Percentiles rank a stretch among this genome's conserved stretches.
Evolutionary conservation across 202 grass and related monocot species (phyloP).

Genomic region (Setaria italica): DNA sequence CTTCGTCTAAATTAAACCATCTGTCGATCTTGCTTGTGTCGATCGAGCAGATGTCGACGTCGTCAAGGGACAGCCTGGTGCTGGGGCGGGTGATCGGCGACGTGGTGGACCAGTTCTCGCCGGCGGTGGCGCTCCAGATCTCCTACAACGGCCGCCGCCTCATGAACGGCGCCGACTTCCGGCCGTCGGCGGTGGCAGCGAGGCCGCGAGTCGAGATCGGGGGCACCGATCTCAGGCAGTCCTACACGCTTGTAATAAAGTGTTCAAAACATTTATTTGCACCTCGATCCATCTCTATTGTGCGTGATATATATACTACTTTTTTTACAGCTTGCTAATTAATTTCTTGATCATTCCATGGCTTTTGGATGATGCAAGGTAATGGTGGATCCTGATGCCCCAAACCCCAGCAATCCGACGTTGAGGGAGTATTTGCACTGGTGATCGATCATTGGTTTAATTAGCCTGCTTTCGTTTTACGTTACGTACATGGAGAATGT

Average conservation of each 20-base stretch:
- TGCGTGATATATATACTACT: too few species aligned
- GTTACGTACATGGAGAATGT: not conserved
- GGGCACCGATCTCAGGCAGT: slow-evolving; percentile 52
- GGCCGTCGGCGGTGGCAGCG: slow-evolving; percentile 52
- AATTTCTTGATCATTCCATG: not conserved
- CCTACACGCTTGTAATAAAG: slow-evolving; percentile 58
- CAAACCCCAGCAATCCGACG: slow-evolving; percentile 68
- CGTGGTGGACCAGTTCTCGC: slow-evolving; percentile 58
- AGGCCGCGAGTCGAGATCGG: slow-evolving; percentile 64
- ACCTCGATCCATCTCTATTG: not conserved
- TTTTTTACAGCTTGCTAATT: not conserved
- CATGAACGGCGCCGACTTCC: slow-evolving; percentile 49
- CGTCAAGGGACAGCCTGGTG: slow-evolving; percentile 49
- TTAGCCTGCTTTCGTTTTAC: not conserved
- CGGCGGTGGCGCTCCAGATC: slow-evolving; percentile 46
- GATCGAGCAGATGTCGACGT: not conserved
- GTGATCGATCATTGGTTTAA: slow-evolving; percentile 30
- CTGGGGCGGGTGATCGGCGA: slow-evolving; percentile 63
- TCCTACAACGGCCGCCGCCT: slow-evolving; percentile 51
- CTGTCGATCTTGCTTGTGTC: not conserved
- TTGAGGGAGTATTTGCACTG: slow-evolving; percentile 85
- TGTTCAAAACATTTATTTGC: not conserved
- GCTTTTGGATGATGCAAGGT: slow-evolving; percentile 42
- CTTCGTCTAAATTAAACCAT: not conserved
- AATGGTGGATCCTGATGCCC: slow-evolving; percentile 81